phyloP scores from a whole-genome alignment of 805 yeast genomes.

The Starmerella apicola region DNA sequence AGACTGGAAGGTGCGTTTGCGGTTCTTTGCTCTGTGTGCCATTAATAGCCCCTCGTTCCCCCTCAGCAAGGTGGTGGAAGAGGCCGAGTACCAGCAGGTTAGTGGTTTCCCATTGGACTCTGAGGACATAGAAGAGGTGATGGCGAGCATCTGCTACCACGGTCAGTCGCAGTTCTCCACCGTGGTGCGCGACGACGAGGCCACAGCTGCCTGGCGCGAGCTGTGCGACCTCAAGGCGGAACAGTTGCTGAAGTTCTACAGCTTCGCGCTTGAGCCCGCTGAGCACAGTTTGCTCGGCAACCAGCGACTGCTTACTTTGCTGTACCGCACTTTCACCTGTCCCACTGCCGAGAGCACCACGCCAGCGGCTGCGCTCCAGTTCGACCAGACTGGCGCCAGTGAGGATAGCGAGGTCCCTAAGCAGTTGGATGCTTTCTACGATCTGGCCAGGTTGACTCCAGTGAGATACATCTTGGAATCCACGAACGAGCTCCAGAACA shows the following conservation, averaged over 20 bases:
- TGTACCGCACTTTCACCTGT: conserved; percentile 22
- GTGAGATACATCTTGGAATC: conserved; percentile 11
- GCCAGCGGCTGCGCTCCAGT: conserved; percentile 17
- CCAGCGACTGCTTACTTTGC: conserved; percentile 19
- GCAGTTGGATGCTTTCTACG: conserved; percentile 10
- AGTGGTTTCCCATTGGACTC: conserved; percentile 23
- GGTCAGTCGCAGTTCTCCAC: conserved; percentile 18
- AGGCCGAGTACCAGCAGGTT: conserved; percentile 24
- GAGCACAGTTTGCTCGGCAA: conserved; percentile 19
- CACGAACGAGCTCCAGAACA: conserved; percentile 7
- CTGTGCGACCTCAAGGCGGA: conserved; percentile 21
- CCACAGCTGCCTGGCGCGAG: conserved; percentile 16
- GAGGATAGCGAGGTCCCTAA: conserved; percentile 7
- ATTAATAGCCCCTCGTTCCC: conserved; percentile 19
- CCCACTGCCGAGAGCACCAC: conserved; percentile 15
- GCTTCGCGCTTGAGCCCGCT: conserved; percentile 19
- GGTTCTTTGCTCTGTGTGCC: conserved; percentile 21
- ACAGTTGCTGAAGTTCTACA: conserved; percentile 19
- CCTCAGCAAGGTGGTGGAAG: conserved; percentile 18
- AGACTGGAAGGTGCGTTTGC: conserved; percentile 25
- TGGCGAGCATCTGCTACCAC: conserved; percentile 25
- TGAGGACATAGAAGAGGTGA: conserved; percentile 23
- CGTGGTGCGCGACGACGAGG: conserved; percentile 6
- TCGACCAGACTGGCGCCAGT: too few species aligned
- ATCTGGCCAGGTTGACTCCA: conserved; percentile 6